A percentile compares a stretch with the other conserved stretches of the same genome.
These are phyloP conservation scores for Fusarium kyushuense DNA, from an alignment of 2,329 filamentous ascomycete genomes.

Conservation along the genomic window DNA sequence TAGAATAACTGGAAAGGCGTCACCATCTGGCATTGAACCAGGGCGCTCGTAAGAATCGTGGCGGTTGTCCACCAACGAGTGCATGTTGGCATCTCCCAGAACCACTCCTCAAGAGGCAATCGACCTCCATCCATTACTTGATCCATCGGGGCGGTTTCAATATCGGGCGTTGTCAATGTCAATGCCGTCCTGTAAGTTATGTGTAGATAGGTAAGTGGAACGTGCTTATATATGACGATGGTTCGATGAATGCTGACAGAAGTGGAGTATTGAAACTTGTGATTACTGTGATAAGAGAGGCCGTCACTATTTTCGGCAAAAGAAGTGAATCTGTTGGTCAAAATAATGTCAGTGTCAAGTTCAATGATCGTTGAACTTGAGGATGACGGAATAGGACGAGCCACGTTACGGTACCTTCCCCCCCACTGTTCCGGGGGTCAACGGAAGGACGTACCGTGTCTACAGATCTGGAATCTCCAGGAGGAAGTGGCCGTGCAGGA, in stretches of 20 bases:
- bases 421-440: conserved; percentile 5
- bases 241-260: neutral
- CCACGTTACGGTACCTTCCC: conserved; percentile 35
- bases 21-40: conserved; percentile 93
- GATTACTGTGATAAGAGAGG: neutral
- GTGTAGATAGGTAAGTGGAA: neutral
- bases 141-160: conserved; percentile 58
- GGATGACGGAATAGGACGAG: conserved; percentile 41
- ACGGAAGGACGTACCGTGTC: neutral
- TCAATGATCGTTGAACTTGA: conserved; percentile 1
- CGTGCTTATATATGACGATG: neutral
- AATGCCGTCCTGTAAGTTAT: neutral
- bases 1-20: conserved; percentile 97
- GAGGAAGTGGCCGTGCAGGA: neutral
- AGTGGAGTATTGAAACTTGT: too few relatives aligned
- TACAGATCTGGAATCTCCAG: neutral
- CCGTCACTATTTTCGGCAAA: neutral
- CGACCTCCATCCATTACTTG: conserved; percentile 71
- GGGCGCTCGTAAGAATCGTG: conserved; percentile 84
- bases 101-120: conserved; percentile 95
- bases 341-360: conserved; percentile 4
- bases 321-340: conserved; percentile 5
- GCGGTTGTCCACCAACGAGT: conserved; percentile 98
- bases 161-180: neutral
- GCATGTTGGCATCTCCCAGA: conserved; percentile 97